Conservation (phyloP, 2,329 filamentous ascomycete genomes). For the Cercospora brassicicola region DNA sequence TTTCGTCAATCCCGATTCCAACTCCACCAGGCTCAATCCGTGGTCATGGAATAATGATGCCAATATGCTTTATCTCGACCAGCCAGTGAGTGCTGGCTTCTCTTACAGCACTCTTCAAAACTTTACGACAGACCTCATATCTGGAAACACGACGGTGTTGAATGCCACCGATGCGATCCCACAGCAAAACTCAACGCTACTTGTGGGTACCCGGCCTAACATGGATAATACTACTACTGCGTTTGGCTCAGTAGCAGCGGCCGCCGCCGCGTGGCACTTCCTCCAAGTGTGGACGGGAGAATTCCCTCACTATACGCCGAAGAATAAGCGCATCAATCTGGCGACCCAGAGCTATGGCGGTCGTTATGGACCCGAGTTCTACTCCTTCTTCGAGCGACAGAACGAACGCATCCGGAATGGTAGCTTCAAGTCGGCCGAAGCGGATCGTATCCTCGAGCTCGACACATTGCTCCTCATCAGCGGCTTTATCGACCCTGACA, state of each 20-base stretch:
- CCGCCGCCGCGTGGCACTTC: conserved; percentile 59
- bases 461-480: conserved; percentile 54
- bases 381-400: conserved; percentile 56
- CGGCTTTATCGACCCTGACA: conserved; percentile 56
- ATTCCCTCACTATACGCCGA: conserved; percentile 60
- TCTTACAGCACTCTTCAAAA: conserved; percentile 35
- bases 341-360: conserved; percentile 45
- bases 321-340: conserved; percentile 3
- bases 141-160: background rate
- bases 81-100: conserved; percentile 46
- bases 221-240: too few species aligned
- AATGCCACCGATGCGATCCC: too few species aligned
- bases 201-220: too few species aligned
- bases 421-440: conserved; percentile 48
- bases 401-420: conserved; percentile 54
- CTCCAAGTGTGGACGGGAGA: conserved; percentile 64
- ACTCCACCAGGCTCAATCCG: conserved; percentile 53
- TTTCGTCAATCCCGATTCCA: conserved; percentile 54
- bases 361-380: conserved; percentile 62
- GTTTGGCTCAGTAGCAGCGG: conserved; percentile 52
- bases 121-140: conserved; percentile 38
- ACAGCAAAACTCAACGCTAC: too few species aligned
- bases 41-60: conserved; percentile 39
- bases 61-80: conserved; percentile 62
- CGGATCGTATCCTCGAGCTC: conserved; percentile 45